These are phyloP conservation scores for Leishmania aethiopica DNA, from an alignment of 208 protist genomes.

Conservation along the genomic window DNA sequence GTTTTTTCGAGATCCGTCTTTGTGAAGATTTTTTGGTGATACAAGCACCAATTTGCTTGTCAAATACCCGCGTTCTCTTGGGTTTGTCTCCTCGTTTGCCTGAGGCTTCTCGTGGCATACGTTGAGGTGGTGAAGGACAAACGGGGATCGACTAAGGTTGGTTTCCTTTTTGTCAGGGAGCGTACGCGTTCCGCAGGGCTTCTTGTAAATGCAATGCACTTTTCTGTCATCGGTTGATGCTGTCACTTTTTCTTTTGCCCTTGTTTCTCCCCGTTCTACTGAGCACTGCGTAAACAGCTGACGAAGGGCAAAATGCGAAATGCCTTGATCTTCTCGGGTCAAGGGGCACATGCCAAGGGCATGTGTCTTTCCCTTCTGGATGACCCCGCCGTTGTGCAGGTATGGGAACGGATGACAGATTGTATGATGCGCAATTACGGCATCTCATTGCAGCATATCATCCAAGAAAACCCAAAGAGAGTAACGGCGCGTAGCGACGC, in stretches of 20 bases:
- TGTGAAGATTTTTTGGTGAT: background rate
- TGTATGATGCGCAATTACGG: conserved; percentile 78
- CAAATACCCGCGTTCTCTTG: background rate
- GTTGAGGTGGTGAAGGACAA: background rate
- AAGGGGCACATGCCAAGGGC: conserved; percentile 73
- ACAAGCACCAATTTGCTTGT: background rate
- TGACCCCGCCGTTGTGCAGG: conserved; percentile 31
- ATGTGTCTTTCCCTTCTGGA: conserved; percentile 74
- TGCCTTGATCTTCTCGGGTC: conserved; percentile 82
- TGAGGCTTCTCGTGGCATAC: background rate
- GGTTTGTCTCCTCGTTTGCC: background rate
- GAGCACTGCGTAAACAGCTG: background rate
- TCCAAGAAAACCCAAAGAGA: conserved; percentile 77
- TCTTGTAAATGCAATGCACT: background rate
- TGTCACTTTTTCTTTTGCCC: background rate
- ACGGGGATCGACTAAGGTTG: no score
- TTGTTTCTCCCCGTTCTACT: background rate
- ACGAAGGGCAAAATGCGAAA: conserved; percentile 21
- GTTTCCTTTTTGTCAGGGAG: background rate
- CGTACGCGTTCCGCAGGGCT: background rate
- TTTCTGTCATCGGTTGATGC: background rate
- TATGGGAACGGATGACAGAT: conserved; percentile 80
- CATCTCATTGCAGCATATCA: conserved; percentile 68
- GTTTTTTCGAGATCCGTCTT: no score
- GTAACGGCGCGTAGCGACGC: conserved; percentile 49